Conservation (phyloP, 1,284 basidiomycete genomes). For the Cystobasidium pallidum region DNA sequence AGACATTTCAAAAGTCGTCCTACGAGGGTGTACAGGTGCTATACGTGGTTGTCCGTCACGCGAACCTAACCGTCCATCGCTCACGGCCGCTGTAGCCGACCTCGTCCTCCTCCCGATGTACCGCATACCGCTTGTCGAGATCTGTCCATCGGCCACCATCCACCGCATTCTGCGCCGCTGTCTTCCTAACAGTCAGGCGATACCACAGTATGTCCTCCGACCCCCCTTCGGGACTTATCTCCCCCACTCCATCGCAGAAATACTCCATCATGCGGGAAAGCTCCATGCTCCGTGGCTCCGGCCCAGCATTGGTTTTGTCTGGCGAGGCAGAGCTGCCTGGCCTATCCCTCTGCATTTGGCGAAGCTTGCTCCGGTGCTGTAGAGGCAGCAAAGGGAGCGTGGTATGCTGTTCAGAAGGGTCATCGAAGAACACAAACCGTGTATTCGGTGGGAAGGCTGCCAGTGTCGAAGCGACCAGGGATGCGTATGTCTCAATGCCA, state of each 20-base stretch:
- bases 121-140: conserved; percentile 28
- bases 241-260: conserved; percentile 35
- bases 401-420: conserved; percentile 16
- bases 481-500: conserved; percentile 35
- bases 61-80: conserved; percentile 25
- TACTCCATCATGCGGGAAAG: conserved; percentile 27
- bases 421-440: conserved; percentile 34
- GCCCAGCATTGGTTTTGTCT: background rate
- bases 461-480: conserved; percentile 13
- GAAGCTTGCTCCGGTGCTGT: conserved; percentile 15
- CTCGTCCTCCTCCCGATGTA: conserved; percentile 25
- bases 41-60: no score
- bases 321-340: background rate
- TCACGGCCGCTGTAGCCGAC: conserved; percentile 39
- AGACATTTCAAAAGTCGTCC: no score
- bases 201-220: conserved; percentile 38
- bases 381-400: conserved; percentile 25
- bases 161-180: background rate
- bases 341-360: conserved; percentile 1
- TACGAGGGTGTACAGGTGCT: background rate
- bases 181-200: conserved; percentile 8
- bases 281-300: conserved; percentile 17
- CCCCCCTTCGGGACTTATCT: conserved; percentile 16
- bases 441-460: conserved; percentile 26
- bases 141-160: background rate